A percentile compares a stretch with the other conserved stretches of the same genome.
phyloP scores from a whole-genome alignment of 1,139 yeast genomes.

The Sugiyamaella xylanicola region DNA sequence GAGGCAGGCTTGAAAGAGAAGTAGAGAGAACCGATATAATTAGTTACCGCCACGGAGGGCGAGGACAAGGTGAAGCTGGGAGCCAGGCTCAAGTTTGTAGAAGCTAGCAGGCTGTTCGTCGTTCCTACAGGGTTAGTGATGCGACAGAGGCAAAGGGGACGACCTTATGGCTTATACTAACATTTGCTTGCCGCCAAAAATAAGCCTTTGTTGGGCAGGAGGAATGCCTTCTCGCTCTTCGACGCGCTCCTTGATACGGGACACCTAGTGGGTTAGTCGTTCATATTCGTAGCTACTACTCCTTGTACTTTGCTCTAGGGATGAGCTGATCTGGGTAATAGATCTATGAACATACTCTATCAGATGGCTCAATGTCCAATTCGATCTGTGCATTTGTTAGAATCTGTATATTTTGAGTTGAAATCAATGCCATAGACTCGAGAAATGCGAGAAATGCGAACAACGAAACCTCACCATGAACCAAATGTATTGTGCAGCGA shows the following conservation, averaged over 20 bases:
- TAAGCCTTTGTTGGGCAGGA: conserved; percentile 90
- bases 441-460: too few species aligned
- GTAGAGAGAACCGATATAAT: too few species aligned
- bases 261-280: conserved; percentile 46
- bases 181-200: conserved; percentile 91
- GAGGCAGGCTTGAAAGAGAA: too few species aligned
- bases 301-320: too few species aligned
- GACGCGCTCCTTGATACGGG: conserved; percentile 85
- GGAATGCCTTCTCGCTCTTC: conserved; percentile 98
- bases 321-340: background rate
- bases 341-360: conserved; percentile 50
- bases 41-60: conserved; percentile 80
- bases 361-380: conserved; percentile 75
- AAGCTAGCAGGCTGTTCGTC: conserved; percentile 33
- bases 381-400: conserved; percentile 52
- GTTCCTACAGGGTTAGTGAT: conserved; percentile 27
- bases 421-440: too few species aligned
- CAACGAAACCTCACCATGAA: too few species aligned
- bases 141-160: background rate
- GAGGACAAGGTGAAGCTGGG: conserved; percentile 83
- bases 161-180: conserved; percentile 40
- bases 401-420: too few species aligned
- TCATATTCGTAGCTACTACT: too few species aligned
- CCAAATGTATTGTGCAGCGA: too few species aligned
- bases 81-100: conserved; percentile 65